A percentile compares a stretch with the other conserved stretches of the same genome.
Evolutionary conservation across 2,329 filamentous ascomycete genomes (phyloP).

Genomic region (Hansfordia pulvinata): DNA sequence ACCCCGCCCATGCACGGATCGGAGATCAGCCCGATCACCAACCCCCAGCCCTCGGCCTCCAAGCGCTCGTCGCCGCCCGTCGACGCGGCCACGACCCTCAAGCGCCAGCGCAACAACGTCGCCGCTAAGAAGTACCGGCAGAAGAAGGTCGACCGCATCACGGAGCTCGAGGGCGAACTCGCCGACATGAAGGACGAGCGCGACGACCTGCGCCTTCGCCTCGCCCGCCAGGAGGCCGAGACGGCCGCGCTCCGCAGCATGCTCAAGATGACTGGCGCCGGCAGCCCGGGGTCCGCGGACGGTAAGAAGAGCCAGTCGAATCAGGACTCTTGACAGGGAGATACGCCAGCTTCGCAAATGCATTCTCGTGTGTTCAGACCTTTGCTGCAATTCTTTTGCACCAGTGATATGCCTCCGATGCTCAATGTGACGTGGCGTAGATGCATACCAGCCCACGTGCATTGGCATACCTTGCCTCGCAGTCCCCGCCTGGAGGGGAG

Average conservation of each 20-base stretch:
- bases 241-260: constrained; percentile 43
- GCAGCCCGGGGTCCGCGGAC: constrained; percentile 12
- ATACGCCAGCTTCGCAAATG: no score
- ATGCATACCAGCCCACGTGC: no score
- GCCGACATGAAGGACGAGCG: constrained; percentile 44
- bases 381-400: no score
- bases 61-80: constrained; percentile 12
- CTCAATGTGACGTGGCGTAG: no score
- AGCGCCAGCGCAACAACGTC: constrained; percentile 55
- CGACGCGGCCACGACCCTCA: constrained; percentile 24
- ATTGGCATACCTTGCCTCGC: no score
- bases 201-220: constrained; percentile 47
- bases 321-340: no score
- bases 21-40: constrained; percentile 3
- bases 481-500: no score
- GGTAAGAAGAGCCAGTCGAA: constrained; percentile 9
- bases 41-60: constrained; percentile 3
- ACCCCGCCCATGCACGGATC: constrained; percentile 1
- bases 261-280: constrained; percentile 23
- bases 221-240: constrained; percentile 53
- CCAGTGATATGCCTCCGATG: no score
- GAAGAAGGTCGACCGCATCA: constrained; percentile 53
- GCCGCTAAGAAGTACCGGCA: constrained; percentile 61
- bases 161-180: constrained; percentile 45
- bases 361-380: no score